Percentiles rank a stretch among this genome's conserved stretches.
Evolutionary conservation across 129 eudicot genomes (phyloP).

Genomic region (Mikania micrantha): DNA sequence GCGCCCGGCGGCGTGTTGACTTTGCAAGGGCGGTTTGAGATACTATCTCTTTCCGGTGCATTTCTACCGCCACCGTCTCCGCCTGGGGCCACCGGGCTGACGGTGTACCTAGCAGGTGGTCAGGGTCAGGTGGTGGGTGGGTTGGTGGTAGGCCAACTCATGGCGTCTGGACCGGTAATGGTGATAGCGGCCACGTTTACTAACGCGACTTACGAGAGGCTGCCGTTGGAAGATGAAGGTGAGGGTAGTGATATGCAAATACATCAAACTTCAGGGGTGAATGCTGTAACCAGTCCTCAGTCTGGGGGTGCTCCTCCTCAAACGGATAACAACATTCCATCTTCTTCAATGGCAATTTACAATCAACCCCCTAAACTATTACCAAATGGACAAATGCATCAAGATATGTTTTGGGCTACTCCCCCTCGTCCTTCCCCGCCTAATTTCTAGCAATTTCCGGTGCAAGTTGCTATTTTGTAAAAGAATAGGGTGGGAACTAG

Average conservation of each 20-base stretch:
- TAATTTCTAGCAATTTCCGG: conserved; percentile 27
- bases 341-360: conserved; percentile 46
- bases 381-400: conserved; percentile 66
- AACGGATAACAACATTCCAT: conserved; percentile 23
- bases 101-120: conserved; percentile 69
- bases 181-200: conserved; percentile 71
- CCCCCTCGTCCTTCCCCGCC: conserved; percentile 64
- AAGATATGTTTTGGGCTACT: conserved; percentile 67
- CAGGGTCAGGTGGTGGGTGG: conserved; percentile 89
- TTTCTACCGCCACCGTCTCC: conserved; percentile 63
- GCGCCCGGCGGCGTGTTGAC: conserved; percentile 54
- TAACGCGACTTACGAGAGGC: conserved; percentile 55
- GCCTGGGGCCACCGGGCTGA: conserved; percentile 62
- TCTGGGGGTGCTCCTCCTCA: conserved; percentile 35
- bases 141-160: conserved; percentile 47
- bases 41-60: conserved; percentile 60
- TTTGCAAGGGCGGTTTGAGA: conserved; percentile 63
- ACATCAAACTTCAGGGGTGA: conserved; percentile 25
- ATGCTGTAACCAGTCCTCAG: conserved; percentile 29
- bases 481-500: too few relatives aligned
- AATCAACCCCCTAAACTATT: conserved; percentile 54
- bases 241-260: conserved; percentile 38
- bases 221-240: conserved; percentile 59
- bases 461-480: not conserved
- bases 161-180: conserved; percentile 75